Evolutionary conservation across 2,329 filamentous ascomycete species (phyloP), one percentile per base, ranked within the genome.

Genomic region (Aspergillus pseudotamarii): DNA sequence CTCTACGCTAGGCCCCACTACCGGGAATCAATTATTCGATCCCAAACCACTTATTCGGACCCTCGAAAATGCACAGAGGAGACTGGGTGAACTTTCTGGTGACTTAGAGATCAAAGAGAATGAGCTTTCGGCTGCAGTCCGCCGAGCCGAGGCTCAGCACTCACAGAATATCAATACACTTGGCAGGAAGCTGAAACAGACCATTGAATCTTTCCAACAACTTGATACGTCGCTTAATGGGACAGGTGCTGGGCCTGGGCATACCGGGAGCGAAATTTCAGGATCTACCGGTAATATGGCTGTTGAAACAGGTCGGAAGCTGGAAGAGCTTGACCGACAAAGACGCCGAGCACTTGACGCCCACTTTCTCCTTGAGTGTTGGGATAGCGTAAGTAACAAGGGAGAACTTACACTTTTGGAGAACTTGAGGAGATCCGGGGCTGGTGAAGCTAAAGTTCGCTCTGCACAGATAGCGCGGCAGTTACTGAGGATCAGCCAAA

Each of bases 21-120:
- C 43, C 65, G 76, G 71, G 61, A 78, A 76, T 60, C 67, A 83
- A 82, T 65, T 84, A 83, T 99, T 99, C 80, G 95, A 99, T 73
- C 93, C 95, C 0, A 99, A 99, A 80, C 96, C 95, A 36, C 84
- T 99, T 71, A 99, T 99, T 72, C 89, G 95, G 64, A 94, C 93
- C 1, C 99, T 99, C 77, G 95, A 99, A 76, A 83, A 88, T 76
- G 88, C 88, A 51, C 80, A 84, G 59, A 75, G 76, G 46, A 80
- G 81, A n/a, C 75, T 85, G 34, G 77, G 79, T 50, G 83, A 85
- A 58, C 77, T 85, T 41, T 83, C 83, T 6, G 93, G 95, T 61
- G 93, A 98, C 74, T 84, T 99, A 6, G 93, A 96, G 75, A 88
- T 91, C 72, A 90, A 90, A 66, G 95, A 99, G 78, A 97, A 94